Conservation (phyloP, 202 grass and related monocot species). For the Schoenoplectus triqueter region DNA sequence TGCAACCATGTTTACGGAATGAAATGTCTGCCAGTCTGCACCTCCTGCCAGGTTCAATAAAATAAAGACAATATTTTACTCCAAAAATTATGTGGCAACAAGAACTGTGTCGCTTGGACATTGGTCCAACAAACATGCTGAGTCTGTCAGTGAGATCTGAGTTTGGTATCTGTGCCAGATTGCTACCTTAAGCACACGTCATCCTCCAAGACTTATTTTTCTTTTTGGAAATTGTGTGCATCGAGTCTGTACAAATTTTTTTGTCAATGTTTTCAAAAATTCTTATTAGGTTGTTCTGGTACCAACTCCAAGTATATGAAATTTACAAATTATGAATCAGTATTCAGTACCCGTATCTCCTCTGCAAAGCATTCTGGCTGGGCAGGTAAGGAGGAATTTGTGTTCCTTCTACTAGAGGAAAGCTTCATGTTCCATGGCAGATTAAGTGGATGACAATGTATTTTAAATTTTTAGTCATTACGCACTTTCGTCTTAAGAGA, state of each 20-base stretch:
- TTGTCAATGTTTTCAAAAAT: conserved; percentile 2
- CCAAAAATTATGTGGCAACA: neutral
- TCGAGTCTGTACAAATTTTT: neutral
- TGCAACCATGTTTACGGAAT: neutral
- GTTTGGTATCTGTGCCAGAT: conserved; percentile 31
- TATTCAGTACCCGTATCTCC: neutral
- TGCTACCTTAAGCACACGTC: conserved; percentile 4
- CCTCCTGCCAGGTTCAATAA: neutral
- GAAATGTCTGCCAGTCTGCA: conserved; percentile 1
- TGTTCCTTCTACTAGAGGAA: neutral
- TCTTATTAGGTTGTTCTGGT: neutral
- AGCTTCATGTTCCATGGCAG: neutral
- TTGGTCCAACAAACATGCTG: conserved; percentile 28
- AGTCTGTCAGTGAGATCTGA: conserved; percentile 40
- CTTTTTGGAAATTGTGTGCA: conserved; percentile 16
- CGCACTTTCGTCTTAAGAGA: neutral
- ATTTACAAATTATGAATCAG: neutral
- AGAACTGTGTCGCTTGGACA: conserved; percentile 19
- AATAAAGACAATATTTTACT: neutral
- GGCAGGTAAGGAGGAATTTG: conserved; percentile 21
- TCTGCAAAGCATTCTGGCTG: neutral
- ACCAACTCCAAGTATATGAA: neutral
- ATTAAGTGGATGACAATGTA: neutral
- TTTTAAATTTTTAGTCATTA: neutral
- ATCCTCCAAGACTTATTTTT: neutral